Conservation (phyloP, 2,329 filamentous ascomycete genomes). For the Aspergillus spinulosporus region DNA sequence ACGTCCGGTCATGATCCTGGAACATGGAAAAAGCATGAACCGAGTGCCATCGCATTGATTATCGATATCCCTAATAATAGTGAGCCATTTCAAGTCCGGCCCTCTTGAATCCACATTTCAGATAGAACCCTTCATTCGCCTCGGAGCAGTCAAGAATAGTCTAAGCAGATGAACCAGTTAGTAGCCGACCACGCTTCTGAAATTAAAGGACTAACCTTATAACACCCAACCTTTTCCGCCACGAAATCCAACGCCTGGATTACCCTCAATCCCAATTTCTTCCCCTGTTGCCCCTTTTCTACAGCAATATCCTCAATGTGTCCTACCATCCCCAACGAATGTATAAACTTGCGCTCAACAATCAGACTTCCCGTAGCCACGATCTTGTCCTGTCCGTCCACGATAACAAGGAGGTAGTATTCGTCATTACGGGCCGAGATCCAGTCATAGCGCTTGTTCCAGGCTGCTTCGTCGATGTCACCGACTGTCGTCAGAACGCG, state of each 20-base stretch:
- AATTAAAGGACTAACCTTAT: constrained; percentile 61
- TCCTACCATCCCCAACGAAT: constrained; percentile 62
- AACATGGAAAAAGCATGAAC: constrained; percentile 1
- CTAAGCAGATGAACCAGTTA: constrained; percentile 45
- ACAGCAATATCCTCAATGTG: constrained; percentile 99
- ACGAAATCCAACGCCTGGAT: constrained; percentile 92
- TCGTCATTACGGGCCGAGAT: constrained; percentile 71
- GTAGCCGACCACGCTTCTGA: not conserved
- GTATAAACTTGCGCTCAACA: constrained; percentile 77
- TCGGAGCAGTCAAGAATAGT: constrained; percentile 96
- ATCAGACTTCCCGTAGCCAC: constrained; percentile 91
- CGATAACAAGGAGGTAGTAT: constrained; percentile 85
- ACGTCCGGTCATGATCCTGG: not conserved
- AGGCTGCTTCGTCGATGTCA: constrained; percentile 73
- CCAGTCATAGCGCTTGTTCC: constrained; percentile 78
- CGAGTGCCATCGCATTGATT: not conserved
- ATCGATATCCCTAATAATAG: constrained; percentile 61
- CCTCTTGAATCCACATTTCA: constrained; percentile 93
- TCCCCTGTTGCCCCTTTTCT: constrained; percentile 91
- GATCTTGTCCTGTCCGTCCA: constrained; percentile 67
- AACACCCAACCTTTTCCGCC: constrained; percentile 85
- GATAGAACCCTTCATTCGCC: constrained; percentile 94
- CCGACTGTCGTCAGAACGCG: constrained; percentile 91
- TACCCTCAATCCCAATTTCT: constrained; percentile 88
- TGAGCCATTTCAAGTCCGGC: constrained; percentile 96